A percentile compares a stretch with the other conserved stretches of the same genome.
Evolutionary conservation across 352 stramenopile species (phyloP).

Genomic region (Phytophthora nicotianae): DNA sequence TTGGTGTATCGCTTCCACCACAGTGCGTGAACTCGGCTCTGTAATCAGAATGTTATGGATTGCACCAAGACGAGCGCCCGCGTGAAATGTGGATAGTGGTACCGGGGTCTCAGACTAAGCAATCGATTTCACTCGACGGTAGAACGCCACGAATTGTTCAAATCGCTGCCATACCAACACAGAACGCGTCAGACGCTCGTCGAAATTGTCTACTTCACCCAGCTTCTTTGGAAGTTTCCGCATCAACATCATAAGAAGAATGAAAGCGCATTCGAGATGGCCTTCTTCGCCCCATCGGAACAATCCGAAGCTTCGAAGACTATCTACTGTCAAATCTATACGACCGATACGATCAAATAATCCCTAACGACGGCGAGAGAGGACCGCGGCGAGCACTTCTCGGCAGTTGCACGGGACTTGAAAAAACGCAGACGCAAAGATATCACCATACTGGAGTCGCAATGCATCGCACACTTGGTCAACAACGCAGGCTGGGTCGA

Average conservation of each 20-base stretch:
- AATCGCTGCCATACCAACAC: constrained; percentile 10
- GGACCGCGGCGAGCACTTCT: no score
- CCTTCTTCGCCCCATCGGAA: constrained; percentile 3
- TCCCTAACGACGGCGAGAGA: constrained; percentile 1
- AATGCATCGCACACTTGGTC: no score
- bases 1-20: constrained; percentile 6
- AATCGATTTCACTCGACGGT: constrained; percentile 18
- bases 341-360: neutral
- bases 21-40: neutral
- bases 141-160: constrained; percentile 16
- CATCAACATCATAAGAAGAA: constrained; percentile 13
- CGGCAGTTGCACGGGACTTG: no score
- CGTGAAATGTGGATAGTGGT: constrained; percentile 3
- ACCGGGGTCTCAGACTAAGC: neutral
- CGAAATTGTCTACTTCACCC: neutral
- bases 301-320: constrained; percentile 12
- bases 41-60: neutral
- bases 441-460: no score
- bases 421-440: no score
- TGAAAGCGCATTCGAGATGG: constrained; percentile 13
- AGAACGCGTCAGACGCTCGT: constrained; percentile 1
- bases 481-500: no score
- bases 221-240: neutral
- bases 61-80: constrained; percentile 1
- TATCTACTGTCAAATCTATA: constrained; percentile 9